Percentiles rank a stretch among this genome's conserved stretches.
These are phyloP conservation scores for Neurospora sp. DNA, from an alignment of 495 filamentous ascomycete species.

Conservation along the genomic window DNA sequence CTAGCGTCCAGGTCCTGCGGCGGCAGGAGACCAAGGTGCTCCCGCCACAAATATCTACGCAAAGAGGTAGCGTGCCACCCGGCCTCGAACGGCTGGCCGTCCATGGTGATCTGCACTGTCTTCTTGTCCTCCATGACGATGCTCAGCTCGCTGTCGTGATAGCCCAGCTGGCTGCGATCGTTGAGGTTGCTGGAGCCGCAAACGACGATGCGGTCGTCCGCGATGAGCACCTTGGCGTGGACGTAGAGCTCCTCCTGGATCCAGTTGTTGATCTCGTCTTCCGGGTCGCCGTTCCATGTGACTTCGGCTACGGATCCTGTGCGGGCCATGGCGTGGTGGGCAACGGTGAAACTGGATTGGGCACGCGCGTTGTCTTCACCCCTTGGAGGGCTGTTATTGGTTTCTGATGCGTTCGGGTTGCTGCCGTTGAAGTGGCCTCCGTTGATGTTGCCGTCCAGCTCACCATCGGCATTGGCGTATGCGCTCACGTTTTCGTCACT, in stretches of 20 bases:
- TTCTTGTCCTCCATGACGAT: conserved; percentile 85
- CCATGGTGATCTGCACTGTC: conserved; percentile 69
- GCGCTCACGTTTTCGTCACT: not conserved
- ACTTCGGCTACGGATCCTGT: conserved; percentile 57
- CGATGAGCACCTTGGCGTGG: conserved; percentile 81
- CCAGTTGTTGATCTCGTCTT: conserved; percentile 74
- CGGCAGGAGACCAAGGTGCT: conserved; percentile 78
- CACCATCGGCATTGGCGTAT: conserved; percentile 6
- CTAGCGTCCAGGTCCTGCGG: conserved; percentile 62
- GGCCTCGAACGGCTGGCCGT: conserved; percentile 64
- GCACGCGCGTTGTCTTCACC: not conserved
- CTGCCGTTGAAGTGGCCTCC: conserved; percentile 35
- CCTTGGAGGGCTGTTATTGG: conserved; percentile 27
- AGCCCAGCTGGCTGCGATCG: conserved; percentile 81
- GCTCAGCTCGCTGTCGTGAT: conserved; percentile 85
- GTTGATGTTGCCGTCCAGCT: conserved; percentile 47
- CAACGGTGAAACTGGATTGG: conserved; percentile 48
- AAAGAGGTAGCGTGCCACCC: conserved; percentile 70
- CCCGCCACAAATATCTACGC: conserved; percentile 79
- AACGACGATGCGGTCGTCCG: conserved; percentile 70
- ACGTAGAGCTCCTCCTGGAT: conserved; percentile 94
- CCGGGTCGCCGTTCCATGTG: conserved; percentile 54
- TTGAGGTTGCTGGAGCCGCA: conserved; percentile 91
- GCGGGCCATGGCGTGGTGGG: conserved; percentile 71
- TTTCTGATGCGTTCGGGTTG: conserved; percentile 5